These are phyloP conservation scores for Cryptococcus floricola DNA, from an alignment of 1,284 basidiomycete species.

Conservation along the genomic window DNA sequence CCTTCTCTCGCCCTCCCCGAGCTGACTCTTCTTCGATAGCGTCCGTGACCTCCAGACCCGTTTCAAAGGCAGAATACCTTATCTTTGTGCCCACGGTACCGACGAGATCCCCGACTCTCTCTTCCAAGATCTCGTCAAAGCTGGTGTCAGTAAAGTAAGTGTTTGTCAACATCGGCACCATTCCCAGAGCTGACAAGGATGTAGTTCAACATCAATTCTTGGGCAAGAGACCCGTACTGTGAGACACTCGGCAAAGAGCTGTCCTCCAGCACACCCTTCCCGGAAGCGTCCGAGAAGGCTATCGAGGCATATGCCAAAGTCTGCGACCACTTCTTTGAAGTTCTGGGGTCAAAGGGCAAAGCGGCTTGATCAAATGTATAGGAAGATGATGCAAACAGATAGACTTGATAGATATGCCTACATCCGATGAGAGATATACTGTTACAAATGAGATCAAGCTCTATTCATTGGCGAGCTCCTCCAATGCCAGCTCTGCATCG, in stretches of 20 bases:
- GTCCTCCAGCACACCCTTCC: conserved; percentile 36
- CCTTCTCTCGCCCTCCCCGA: neutral
- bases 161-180: neutral
- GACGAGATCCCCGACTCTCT: conserved; percentile 48
- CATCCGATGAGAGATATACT: neutral
- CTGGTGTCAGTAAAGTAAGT: conserved; percentile 45
- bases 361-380: conserved; percentile 15
- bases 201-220: conserved; percentile 50
- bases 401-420: neutral
- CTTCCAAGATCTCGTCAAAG: conserved; percentile 41
- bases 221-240: conserved; percentile 47
- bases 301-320: conserved; percentile 40
- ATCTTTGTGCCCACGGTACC: conserved; percentile 46
- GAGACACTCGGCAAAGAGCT: conserved; percentile 33
- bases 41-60: conserved; percentile 31
- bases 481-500: conserved; percentile 1
- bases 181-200: neutral
- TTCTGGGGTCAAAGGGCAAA: conserved; percentile 43
- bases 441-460: neutral
- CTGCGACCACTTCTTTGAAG: conserved; percentile 40
- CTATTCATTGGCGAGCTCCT: neutral
- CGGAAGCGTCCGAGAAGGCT: conserved; percentile 45
- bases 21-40: conserved; percentile 4
- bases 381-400: neutral
- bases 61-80: conserved; percentile 28